Base-by-base conservation (phyloP, 192 early-diverging fungal species). In the Gryganskiella cystojenkinii region DNA sequence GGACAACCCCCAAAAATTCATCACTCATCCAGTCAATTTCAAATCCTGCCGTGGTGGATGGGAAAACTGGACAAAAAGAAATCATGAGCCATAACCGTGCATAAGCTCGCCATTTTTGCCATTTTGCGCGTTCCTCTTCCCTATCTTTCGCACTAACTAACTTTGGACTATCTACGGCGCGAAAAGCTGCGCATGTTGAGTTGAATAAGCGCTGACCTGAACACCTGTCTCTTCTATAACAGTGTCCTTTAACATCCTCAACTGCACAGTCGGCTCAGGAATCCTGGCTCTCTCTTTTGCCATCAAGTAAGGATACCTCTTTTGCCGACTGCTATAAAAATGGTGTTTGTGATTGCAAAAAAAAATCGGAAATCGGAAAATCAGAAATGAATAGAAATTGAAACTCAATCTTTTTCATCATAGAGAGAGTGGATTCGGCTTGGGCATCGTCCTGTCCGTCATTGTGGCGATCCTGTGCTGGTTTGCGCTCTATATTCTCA, bases 271-370 rank as follows among this genome's bases (percentile, higher is more conserved):
- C 35, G 90, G 90, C 15, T 88, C 89, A 8, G 90, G 90, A 13
- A 85, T 92, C 27, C 81, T 92, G 13, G 90, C 87, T 5, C 68
- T 92, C 28, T 86, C 90, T 14, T 92, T 87, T 70, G 88, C 90
- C 9, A 80, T 92, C 43, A 76, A 75, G 25, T 83, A 86, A 22
- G 84, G 81, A 6, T 24, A 52, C 20, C 9, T 5, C n/a, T n/a
- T n/a, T n/a, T n/a, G n/a, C n/a, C 28, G 24, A 3, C 33, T 31
- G 14, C 3, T 5, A 44, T 13, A 13, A 46, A 30, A 4, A 9
- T 4, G 40, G 37, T 9, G 37, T 6, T 14, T 14, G 30, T 20
- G 4, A 20, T 17, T 6, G 10, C 56, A 37, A 19, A 59, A 27
- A 27, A 37, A 25, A 43, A 31, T 17, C 24, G 19, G 28, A 15